phyloP scores from a whole-genome alignment of 306 rosid genomes.

The Trichosanthes truncata region DNA sequence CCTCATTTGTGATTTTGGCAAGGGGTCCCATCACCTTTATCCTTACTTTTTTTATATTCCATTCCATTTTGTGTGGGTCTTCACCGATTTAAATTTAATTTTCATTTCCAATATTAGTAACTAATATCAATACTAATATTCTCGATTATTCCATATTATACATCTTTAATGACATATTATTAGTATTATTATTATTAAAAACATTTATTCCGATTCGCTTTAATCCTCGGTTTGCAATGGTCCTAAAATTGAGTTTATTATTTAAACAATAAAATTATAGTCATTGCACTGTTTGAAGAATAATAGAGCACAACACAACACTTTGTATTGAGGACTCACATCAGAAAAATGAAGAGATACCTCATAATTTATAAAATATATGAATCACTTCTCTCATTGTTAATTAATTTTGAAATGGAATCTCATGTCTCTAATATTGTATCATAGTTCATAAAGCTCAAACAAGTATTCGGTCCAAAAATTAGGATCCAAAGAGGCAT shows the following conservation, averaged over 20 bases:
- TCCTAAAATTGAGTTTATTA: background rate
- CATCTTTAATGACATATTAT: background rate
- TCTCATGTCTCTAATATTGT: no score
- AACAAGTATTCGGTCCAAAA: no score
- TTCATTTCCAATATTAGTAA: background rate
- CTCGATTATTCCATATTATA: background rate
- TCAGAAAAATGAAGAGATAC: no score
- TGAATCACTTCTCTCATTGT: no score
- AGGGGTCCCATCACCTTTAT: background rate
- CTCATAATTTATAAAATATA: no score
- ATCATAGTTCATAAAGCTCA: no score
- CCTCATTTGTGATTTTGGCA: background rate
- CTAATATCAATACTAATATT: background rate
- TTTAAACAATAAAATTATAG: background rate
- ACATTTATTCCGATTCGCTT: background rate
- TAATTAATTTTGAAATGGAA: no score
- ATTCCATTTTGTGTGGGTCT: background rate
- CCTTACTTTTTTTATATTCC: background rate
- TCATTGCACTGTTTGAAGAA: no score
- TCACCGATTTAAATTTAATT: background rate
- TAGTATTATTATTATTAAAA: background rate
- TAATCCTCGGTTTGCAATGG: background rate
- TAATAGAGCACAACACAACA: no score
- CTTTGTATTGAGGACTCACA: no score
- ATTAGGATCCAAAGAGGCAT: no score